Conservation (phyloP, 768 basidiomycete species). For the Termitomyces sp. region DNA sequence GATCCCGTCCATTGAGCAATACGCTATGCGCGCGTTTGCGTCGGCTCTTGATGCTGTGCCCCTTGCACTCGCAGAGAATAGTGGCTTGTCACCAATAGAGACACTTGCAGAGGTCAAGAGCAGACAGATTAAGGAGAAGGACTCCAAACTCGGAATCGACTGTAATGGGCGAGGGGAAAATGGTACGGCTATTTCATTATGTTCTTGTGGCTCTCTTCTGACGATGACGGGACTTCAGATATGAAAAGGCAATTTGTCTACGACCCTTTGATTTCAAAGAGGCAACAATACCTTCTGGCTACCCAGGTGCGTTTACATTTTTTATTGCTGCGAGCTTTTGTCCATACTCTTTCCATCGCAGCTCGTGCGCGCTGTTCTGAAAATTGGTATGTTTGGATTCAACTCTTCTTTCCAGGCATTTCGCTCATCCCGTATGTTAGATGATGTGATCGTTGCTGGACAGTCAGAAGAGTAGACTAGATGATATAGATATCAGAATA, state of each 20-base stretch:
- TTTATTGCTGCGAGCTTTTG: neutral
- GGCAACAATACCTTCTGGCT: constrained; percentile 96
- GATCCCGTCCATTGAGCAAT: constrained; percentile 98
- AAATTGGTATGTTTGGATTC: constrained; percentile 59
- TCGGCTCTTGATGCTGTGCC: constrained; percentile 94
- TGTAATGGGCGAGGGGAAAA: constrained; percentile 84
- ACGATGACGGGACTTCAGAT: constrained; percentile 44
- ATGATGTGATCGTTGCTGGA: constrained; percentile 17
- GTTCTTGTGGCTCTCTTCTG: neutral
- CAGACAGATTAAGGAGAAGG: constrained; percentile 82
- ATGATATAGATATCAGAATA: neutral
- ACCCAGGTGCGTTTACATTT: constrained; percentile 67
- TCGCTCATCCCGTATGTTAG: constrained; percentile 1
- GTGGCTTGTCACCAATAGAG: constrained; percentile 93
- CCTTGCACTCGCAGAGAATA: constrained; percentile 96
- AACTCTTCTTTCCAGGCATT: neutral
- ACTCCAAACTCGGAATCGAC: constrained; percentile 88
- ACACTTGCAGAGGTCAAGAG: constrained; percentile 96
- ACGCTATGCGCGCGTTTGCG: constrained; percentile 99
- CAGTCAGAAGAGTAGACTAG: constrained; percentile 14
- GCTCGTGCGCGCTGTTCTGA: constrained; percentile 84
- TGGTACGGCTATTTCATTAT: constrained; percentile 46
- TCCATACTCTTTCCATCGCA: constrained; percentile 20
- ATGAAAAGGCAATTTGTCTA: constrained; percentile 98
- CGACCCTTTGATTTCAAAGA: constrained; percentile 95